These are phyloP conservation scores for Daucus carota DNA, from an alignment of 129 eudicot species.

Conservation along the genomic window DH1_v3.0 NC_030386.2:35604001-35604500, in stretches of 20 bases:
- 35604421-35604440: not conserved
- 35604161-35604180: not conserved
- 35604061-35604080: slow-evolving; percentile 73
- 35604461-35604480: not conserved
- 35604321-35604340: not conserved
- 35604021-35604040: slow-evolving; percentile 80
- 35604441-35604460: not conserved
- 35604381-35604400: not conserved
- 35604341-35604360: not conserved
- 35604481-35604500: not conserved
- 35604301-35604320: not conserved
- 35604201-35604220: not conserved
- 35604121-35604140: not conserved
- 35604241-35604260: not conserved
- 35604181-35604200: not conserved
- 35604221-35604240: not conserved
- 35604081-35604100: slow-evolving; percentile 43
- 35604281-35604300: too few species aligned
- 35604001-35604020: slow-evolving; percentile 89
- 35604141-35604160: not conserved
- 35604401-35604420: not conserved
- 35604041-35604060: slow-evolving; percentile 87
- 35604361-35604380: not conserved
- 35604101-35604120: slow-evolving; percentile 2
- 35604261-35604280: not conserved